Evolutionary conservation across 2,329 filamentous ascomycete genomes (phyloP).

Genomic region (Neonectria neomacrospora): DNA sequence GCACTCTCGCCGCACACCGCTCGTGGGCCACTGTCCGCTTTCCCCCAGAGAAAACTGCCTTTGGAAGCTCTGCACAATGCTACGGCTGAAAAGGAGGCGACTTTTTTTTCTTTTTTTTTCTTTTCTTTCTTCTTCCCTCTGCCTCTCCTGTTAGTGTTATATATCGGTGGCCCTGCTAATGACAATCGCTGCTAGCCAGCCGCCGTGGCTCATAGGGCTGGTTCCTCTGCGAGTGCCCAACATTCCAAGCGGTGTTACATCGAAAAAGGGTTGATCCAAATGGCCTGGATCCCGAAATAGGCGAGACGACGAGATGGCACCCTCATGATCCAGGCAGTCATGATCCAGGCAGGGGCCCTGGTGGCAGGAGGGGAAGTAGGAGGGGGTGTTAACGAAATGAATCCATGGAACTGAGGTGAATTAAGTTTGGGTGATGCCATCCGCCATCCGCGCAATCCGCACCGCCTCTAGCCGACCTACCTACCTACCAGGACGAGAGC

Average conservation of each 20-base stretch:
- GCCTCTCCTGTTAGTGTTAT: not conserved
- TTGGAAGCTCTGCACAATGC: not conserved
- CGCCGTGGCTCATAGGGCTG: slow-evolving; percentile 41
- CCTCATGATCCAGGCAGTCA: slow-evolving; percentile 12
- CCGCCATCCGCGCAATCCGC: not conserved
- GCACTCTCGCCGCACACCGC: not conserved
- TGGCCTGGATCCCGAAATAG: slow-evolving; percentile 30
- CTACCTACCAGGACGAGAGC: not conserved
- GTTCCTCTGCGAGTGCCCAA: slow-evolving; percentile 14
- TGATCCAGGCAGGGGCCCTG: slow-evolving; percentile 14
- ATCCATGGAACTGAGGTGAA: slow-evolving; percentile 17
- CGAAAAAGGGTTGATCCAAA: not conserved
- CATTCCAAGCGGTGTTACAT: slow-evolving; percentile 7
- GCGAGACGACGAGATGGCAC: slow-evolving; percentile 29
- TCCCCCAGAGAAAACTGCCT: not conserved
- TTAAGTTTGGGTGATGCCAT: slow-evolving; percentile 15
- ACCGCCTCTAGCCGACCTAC: slow-evolving; percentile 1
- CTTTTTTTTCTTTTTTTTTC: not conserved
- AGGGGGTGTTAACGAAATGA: slow-evolving; percentile 27
- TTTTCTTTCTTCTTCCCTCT: slow-evolving; percentile 1
- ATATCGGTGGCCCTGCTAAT: not conserved
- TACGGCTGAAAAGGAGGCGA: slow-evolving; percentile 5
- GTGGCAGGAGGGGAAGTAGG: slow-evolving; percentile 6
- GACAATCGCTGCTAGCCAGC: slow-evolving; percentile 1
- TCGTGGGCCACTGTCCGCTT: not conserved